These are phyloP conservation scores for Diphasiastrum complanatum DNA, from an alignment of 83 land plant species.

Conservation along the genomic window DNA sequence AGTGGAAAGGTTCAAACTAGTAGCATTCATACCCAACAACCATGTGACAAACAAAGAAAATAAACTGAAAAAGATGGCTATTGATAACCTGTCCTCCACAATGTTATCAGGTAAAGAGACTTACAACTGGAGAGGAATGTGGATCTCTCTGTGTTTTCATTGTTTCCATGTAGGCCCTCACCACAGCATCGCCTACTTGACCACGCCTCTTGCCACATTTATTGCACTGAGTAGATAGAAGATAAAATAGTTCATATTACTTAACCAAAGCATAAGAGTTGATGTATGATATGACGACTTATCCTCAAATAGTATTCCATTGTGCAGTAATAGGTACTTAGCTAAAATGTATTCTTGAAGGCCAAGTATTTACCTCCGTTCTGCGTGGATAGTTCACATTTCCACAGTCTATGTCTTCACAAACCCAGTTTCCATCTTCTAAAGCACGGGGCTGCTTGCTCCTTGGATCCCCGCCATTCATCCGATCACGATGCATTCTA, in stretches of 20 bases:
- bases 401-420: conserved; percentile 8
- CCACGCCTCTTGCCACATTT: conserved; percentile 12
- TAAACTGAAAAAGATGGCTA: too few species aligned
- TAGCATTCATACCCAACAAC: too few species aligned
- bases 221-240: conserved; percentile 1
- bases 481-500: too few species aligned
- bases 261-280: background rate
- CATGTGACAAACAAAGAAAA: too few species aligned
- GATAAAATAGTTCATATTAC: background rate
- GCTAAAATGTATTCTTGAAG: background rate
- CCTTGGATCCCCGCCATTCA: too few species aligned
- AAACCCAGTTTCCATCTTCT: conserved; percentile 22
- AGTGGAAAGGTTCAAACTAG: too few species aligned
- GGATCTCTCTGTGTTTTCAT: background rate
- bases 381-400: conserved; percentile 20
- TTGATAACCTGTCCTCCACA: too few species aligned
- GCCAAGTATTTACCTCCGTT: conserved; percentile 4
- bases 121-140: background rate
- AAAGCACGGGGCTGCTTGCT: conserved; percentile 34
- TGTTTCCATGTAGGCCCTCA: conserved; percentile 3
- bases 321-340: background rate
- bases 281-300: background rate
- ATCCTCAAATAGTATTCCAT: background rate
- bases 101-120: background rate
- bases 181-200: conserved; percentile 15